Percentiles rank a stretch among this genome's conserved stretches.
Evolutionary conservation across 129 eudicot genomes (phyloP).

Genomic region (Artemisia tridentata): DNA sequence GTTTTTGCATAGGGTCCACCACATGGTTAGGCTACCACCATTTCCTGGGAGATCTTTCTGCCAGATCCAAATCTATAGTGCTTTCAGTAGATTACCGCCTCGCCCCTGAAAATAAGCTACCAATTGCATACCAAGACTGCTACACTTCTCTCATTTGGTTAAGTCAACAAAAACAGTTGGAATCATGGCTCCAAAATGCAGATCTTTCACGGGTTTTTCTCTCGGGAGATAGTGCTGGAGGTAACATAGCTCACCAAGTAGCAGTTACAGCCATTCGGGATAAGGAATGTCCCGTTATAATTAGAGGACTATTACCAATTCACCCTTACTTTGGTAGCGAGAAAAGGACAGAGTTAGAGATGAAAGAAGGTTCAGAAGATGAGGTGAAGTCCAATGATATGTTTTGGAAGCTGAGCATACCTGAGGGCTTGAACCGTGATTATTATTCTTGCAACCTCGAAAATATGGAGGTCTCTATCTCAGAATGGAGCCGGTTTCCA

Average conservation of each 20-base stretch:
- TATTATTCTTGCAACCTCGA: constrained; percentile 62
- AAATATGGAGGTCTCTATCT: constrained; percentile 23
- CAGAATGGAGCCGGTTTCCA: constrained; percentile 71
- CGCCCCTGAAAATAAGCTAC: constrained; percentile 79
- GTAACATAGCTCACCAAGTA: constrained; percentile 83
- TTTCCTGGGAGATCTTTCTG: constrained; percentile 66
- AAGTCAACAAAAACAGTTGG: constrained; percentile 16
- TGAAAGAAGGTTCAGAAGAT: constrained; percentile 29
- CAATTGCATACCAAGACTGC: constrained; percentile 68
- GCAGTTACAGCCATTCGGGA: constrained; percentile 37
- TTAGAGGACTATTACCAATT: constrained; percentile 52
- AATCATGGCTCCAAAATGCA: constrained; percentile 56
- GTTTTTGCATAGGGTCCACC: constrained; percentile 81
- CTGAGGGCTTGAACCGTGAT: constrained; percentile 67
- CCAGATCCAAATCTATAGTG: constrained; percentile 41
- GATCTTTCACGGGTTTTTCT: constrained; percentile 66
- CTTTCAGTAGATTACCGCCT: constrained; percentile 83
- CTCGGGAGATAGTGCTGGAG: constrained; percentile 88
- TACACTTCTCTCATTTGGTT: constrained; percentile 70
- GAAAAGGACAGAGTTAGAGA: constrained; percentile 48
- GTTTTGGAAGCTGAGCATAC: constrained; percentile 73
- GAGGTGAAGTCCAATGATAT: constrained; percentile 68
- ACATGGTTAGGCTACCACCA: constrained; percentile 76
- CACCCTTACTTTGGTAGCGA: constrained; percentile 93
- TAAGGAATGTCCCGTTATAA: constrained; percentile 22